Evolutionary conservation across 805 yeast species (phyloP).

Genomic region (Blastobotrys attinorum): DNA sequence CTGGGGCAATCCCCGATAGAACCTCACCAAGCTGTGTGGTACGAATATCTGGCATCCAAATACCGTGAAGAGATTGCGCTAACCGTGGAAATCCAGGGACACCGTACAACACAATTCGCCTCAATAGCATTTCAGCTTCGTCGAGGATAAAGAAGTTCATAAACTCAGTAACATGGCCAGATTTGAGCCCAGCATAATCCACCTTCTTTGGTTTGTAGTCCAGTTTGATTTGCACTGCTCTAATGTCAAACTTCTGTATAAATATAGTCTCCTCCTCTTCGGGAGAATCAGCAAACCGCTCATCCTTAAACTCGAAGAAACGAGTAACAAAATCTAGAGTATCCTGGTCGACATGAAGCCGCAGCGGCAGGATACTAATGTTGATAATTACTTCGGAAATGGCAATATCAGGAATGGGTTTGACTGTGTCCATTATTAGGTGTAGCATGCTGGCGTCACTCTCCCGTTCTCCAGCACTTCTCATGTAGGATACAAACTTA

Average conservation of each 20-base stretch:
- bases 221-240: slow-evolving; percentile 49
- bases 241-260: slow-evolving; percentile 52
- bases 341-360: slow-evolving; percentile 88
- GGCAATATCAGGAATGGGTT: slow-evolving; percentile 57
- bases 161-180: slow-evolving; percentile 82
- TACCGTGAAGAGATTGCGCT: slow-evolving; percentile 46
- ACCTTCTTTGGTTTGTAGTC: slow-evolving; percentile 91
- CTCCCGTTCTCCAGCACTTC: slow-evolving; percentile 64
- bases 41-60: slow-evolving; percentile 85
- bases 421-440: slow-evolving; percentile 45
- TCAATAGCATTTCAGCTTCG: slow-evolving; percentile 66
- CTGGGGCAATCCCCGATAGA: slow-evolving; percentile 76
- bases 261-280: slow-evolving; percentile 48
- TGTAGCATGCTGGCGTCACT: slow-evolving; percentile 56
- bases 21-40: slow-evolving; percentile 75
- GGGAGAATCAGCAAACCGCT: slow-evolving; percentile 35
- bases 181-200: slow-evolving; percentile 73
- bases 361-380: slow-evolving; percentile 57
- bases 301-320: slow-evolving; percentile 75
- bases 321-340: slow-evolving; percentile 76
- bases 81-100: slow-evolving; percentile 63
- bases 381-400: slow-evolving; percentile 58
- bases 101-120: slow-evolving; percentile 61
- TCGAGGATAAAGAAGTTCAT: slow-evolving; percentile 85
- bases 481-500: slow-evolving; percentile 63